phyloP scores from a whole-genome alignment of 345 rosid species.

The Odontarrhena argentea region DNA sequence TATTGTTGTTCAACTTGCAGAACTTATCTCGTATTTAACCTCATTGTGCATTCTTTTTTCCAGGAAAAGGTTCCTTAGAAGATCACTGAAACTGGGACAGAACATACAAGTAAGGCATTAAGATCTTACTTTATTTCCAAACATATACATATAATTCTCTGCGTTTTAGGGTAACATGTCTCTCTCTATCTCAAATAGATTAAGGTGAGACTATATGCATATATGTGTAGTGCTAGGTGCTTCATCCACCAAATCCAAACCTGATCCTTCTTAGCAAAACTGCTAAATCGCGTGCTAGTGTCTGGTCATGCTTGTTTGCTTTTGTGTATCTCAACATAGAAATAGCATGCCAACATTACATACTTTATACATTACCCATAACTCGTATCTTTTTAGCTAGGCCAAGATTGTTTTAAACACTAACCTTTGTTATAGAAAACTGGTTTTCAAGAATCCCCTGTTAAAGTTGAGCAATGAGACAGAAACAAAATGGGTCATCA shows the following conservation, averaged over 20 bases:
- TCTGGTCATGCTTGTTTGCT: constrained; percentile 19
- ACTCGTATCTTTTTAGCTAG: not conserved
- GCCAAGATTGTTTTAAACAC: not conserved
- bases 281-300: constrained; percentile 21
- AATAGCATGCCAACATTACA: constrained; percentile 9
- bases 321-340: not conserved
- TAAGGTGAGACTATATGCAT: constrained; percentile 3
- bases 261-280: constrained; percentile 22
- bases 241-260: constrained; percentile 19
- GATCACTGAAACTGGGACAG: constrained; percentile 3
- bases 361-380: not conserved
- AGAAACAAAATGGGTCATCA: constrained; percentile 13
- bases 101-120: constrained; percentile 20
- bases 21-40: not conserved
- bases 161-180: not conserved
- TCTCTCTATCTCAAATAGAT: not conserved
- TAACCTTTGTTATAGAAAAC: not conserved
- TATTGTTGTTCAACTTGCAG: not conserved
- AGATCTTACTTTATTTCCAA: constrained; percentile 11
- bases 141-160: constrained; percentile 7
- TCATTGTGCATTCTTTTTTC: not conserved
- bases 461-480: constrained; percentile 6
- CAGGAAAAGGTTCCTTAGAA: constrained; percentile 7
- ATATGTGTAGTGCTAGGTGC: constrained; percentile 27
- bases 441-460: constrained; percentile 4